Evolutionary conservation across 2,329 filamentous ascomycete genomes (phyloP), one percentile per base, ranked within the genome.

Genomic region (Fonsecaea erecta): DNA sequence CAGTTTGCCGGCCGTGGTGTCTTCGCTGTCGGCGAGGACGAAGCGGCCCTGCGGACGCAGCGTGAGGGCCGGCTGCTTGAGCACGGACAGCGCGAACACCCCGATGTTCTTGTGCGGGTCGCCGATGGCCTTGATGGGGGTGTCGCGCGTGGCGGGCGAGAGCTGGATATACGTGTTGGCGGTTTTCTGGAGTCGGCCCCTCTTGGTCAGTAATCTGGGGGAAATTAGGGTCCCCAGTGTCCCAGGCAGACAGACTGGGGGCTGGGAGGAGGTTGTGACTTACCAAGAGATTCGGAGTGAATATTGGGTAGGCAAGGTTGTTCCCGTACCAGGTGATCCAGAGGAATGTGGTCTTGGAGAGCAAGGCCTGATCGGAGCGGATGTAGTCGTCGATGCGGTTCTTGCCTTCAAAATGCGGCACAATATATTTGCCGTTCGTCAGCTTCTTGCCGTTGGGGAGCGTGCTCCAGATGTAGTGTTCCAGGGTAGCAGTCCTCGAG

Each of bases 401-500:
- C 68, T 83, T 83, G 65, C 73, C 76, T n/a, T 78, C 78, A 65
- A 80, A 80, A 64, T 83, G 79, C 0, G 79, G 77, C 0, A 80
- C 74, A 3, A 71, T 37, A 2, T 71, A 63, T 54, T 76, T 75
- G 0, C 79, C 79, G 0, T 67, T 64, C 4, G 74, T 75, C 16
- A 77, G 72, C 12, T 64, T 68, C 35, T 67, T 70, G 4, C 74
- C 71, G 37, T 76, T 75, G 1, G 81, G 81, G 4, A 81, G 73
- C 0, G 81, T 82, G 7, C 77, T 80, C 79, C 80, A 82, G 60
- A 83, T 74, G 68, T 77, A 83, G 65, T 82, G 79, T 60, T 80
- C 72, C 0, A 83, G 74, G 0, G 77, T 76, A 0, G 69, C 14
- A 0, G 73, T 78, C 7, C 70, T 64, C 0, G 76, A 73, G 0